Percentiles rank a stretch among this genome's conserved stretches.
phyloP scores from a whole-genome alignment of 331 rosid species.

The Arachis monticola region DNA sequence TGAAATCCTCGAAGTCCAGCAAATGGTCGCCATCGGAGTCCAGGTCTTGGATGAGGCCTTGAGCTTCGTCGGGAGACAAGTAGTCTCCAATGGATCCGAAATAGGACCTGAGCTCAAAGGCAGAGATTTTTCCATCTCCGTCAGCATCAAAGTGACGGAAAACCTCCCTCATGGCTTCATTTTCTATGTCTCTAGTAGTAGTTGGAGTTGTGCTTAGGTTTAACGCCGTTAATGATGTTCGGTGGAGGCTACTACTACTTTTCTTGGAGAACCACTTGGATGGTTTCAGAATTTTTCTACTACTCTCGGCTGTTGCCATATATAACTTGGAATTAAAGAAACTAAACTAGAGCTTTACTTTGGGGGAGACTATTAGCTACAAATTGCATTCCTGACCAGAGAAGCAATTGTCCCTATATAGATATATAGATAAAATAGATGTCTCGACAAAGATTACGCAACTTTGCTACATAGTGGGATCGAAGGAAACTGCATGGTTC shows the following conservation, averaged over 20 bases:
- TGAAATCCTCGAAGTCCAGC: too few relatives aligned
- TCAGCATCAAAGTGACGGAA: conserved; percentile 59
- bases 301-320: conserved; percentile 43
- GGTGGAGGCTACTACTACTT: conserved; percentile 43
- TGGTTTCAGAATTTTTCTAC: conserved; percentile 37
- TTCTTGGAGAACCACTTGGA: conserved; percentile 68
- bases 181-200: conserved; percentile 32
- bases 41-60: too few relatives aligned
- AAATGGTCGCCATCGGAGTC: too few relatives aligned
- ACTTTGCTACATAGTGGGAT: not conserved
- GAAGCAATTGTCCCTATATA: not conserved
- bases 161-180: conserved; percentile 46
- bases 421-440: not conserved
- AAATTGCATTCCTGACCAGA: conserved; percentile 38
- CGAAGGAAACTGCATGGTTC: conserved; percentile 63
- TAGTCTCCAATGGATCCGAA: too few relatives aligned
- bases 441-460: conserved; percentile 26
- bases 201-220: not conserved
- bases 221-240: conserved; percentile 41
- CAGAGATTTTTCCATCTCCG: conserved; percentile 71
- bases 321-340: not conserved
- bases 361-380: conserved; percentile 42
- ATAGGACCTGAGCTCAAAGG: conserved; percentile 46
- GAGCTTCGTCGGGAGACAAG: too few relatives aligned
- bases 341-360: not conserved